Evolutionary conservation across 1,139 yeast species (phyloP), one percentile per base, ranked within the genome.

Genomic region (Sugiyamaella japonica): DNA sequence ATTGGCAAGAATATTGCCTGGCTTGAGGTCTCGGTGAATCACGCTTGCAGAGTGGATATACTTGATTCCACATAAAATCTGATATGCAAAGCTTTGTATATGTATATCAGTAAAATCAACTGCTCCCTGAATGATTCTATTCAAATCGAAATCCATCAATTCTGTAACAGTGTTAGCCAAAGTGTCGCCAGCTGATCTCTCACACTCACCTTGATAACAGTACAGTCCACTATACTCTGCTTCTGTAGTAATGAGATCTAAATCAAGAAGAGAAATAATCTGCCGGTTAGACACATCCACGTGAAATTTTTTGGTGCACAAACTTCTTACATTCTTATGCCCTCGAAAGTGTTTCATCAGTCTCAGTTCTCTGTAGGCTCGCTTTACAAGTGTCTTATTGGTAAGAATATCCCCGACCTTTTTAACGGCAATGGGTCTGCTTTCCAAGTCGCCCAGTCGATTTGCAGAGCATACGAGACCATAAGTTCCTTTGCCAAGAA

Each of bases 261-360:
- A 75, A 63, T 89, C 95, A 37, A 87, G 72, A 48, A 91, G 75
- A 42, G 82, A 80, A 23, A 89, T 83, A 49, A 90, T 86, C 80
- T 80, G 51, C 3, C 2, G 25, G 52, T 50, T 50, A 54, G 54
- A 20, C 25, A 17, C 10, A 12, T 29, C 8, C 31, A 28, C 6
- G 6, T 6, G 8, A 7, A 28, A 28, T 28, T 28, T 28, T 28
- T 6, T 8, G 31, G 25, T n/a, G 13, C 13, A 15, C 46, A 32
- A 17, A 20, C 17, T 16, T 34, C 73, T 61, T 71, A 74, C 83
- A 66, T 88, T 88, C 63, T 78, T 82, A 70, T 89, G 97, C 2
- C 97, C 97, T 59, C 98, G 77, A 71, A 93, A 90, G 68, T 91
- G 96, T 62, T 90, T 87, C 63, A 93, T 76, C 32, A 93, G 77